Base-by-base conservation (phyloP, 2,329 filamentous ascomycete species). In the Colletotrichum agaves region DNA sequence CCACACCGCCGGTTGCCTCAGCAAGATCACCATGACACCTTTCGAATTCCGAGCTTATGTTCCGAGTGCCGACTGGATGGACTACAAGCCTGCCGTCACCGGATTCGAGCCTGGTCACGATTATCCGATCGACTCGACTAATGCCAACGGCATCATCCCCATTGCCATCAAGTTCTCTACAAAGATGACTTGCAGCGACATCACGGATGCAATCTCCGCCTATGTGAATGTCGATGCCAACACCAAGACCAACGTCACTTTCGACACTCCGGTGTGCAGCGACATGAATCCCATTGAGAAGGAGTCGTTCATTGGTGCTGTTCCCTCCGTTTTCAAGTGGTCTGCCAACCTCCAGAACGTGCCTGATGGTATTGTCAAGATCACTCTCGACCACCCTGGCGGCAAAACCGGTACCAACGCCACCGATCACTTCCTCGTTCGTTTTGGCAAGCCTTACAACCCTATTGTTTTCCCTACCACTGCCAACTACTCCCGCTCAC, bases 21-120 rank as follows among this genome's bases (percentile, higher is more conserved):
- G 79, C 33, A 81, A 75, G 23, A 74, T 90, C 47, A 83, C 81
- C 19, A 78, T 91, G 78, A 75, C 80, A 3, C 77, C 83, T 0
- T 91, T 84, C 72, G 87, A 85, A 43, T 91, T 85, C 77, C 85
- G 85, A 60, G 87, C 87, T 12, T 89, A 88, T 71, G 87, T 91
- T 2, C 86, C 87, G 4, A 37, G 17, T 3, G 33, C 7, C 21
- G 11, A 49, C 3, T 67, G 64, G 64, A 2, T 31, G 53, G 31
- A 47, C 0, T 55, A 64, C 39, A 78, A 80, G 2, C 88, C 88
- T 0, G 84, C 87, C 76, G 83, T 91, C 71, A 91, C 88, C 10
- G 82, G 81, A 39, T 88, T 90, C 71, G 74, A 78, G 2, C 89
- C 89, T 4, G 88, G 88, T 2, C 89, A 91, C 71, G 89, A 91